Base-by-base conservation (phyloP, 1,139 yeast genomes). In the Blastobotrys serpentis region DNA sequence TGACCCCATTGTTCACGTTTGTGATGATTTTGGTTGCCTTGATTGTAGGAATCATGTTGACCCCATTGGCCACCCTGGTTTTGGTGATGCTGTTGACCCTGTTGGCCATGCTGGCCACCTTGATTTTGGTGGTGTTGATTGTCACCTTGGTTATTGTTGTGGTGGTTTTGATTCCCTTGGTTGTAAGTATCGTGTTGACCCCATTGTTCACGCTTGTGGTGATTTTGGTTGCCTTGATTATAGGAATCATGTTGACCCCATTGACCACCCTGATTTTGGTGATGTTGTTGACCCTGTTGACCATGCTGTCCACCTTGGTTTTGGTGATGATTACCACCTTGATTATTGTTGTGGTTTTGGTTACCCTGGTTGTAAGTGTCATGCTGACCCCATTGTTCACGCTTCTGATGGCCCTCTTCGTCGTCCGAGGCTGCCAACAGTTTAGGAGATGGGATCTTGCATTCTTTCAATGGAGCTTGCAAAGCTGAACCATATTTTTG, bases 401-500 rank as follows among this genome's bases (percentile, higher is more conserved):
- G 32, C 32, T 29, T 29, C n/a, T 29, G 32, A 11, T 29, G n/a
- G n/a, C n/a, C n/a, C n/a, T n/a, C 19, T 36, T 36, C 40, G 16
- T 36, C 40, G n/a, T 36, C 40, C 18, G 40, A 36, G 19, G 14
- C n/a, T 4, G 13, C 13, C 25, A 17, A 19, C 40, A 36, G 19
- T 3, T 36, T 36, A 8, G 40, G 40, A 19, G 40, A 36, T 3
- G 40, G 40, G 16, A 36, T 36, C 25, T 36, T 36, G 25, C 40
- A 36, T n/a, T 36, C 40, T 11, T 7, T 18, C 25, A 36, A 14
- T 3, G 40, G 40, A 17, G 40, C 13, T 25, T 36, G 18, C 40
- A 36, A 36, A 36, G 40, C 40, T 8, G 40, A 36, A 3, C 40
- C 40, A 36, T 36, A 36, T 11, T 39, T 26, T 23, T 39, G 33